Evolutionary conservation across 495 filamentous ascomycete species (phyloP).

Genomic region (Penicillium cosmopolitanum): DNA sequence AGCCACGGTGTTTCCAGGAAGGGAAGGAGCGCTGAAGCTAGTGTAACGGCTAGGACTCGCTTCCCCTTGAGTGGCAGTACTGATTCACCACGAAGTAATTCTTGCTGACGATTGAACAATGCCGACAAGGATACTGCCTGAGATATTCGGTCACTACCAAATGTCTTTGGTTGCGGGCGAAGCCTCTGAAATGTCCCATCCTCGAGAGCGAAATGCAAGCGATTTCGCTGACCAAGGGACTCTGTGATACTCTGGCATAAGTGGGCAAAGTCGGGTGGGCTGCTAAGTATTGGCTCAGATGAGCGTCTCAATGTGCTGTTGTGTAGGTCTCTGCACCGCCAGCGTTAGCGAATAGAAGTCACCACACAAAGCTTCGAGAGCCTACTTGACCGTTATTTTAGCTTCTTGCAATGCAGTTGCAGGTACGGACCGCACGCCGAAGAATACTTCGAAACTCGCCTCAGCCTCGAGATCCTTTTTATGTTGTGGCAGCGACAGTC

Average conservation of each 20-base stretch:
- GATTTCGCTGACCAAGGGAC: constrained; percentile 31
- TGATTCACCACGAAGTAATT: constrained; percentile 28
- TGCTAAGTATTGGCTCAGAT: constrained; percentile 8
- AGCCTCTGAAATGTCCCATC: constrained; percentile 30
- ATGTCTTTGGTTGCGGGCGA: constrained; percentile 35
- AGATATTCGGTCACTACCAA: constrained; percentile 26
- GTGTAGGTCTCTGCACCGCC: constrained; percentile 23
- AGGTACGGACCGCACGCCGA: constrained; percentile 30
- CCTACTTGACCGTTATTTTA: constrained; percentile 37
- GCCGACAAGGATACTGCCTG: constrained; percentile 32
- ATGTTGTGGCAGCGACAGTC: constrained; percentile 28
- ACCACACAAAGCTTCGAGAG: constrained; percentile 18
- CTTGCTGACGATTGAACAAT: constrained; percentile 32
- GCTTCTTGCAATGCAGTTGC: constrained; percentile 33
- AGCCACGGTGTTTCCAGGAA: constrained; percentile 38
- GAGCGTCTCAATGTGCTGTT: constrained; percentile 4
- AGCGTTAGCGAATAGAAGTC: constrained; percentile 21
- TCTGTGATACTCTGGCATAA: constrained; percentile 33
- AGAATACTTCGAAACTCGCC: constrained; percentile 31
- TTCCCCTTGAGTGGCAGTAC: constrained; percentile 34
- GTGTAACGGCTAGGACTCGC: constrained; percentile 32
- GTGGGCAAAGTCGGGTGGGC: constrained; percentile 24
- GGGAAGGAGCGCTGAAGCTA: constrained; percentile 33
- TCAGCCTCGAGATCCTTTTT: constrained; percentile 20
- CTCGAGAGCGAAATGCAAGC: constrained; percentile 31